These are phyloP conservation scores for Globisporangium apiculatum DNA, from an alignment of 352 stramenopile genomes.

Conservation along the genomic window DNA sequence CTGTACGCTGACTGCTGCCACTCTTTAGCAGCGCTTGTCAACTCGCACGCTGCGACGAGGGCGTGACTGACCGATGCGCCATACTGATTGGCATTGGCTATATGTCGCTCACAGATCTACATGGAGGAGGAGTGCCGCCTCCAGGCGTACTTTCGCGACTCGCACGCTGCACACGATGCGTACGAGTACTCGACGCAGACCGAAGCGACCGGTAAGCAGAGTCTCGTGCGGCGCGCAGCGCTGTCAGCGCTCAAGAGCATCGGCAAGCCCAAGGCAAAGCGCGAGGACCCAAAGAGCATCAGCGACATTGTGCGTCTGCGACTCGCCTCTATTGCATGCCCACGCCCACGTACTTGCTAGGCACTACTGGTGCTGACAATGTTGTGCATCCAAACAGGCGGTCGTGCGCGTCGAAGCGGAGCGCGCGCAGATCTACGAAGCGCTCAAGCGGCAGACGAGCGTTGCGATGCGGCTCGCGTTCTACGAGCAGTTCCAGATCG, in stretches of 20 bases:
- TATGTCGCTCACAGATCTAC: slow-evolving; percentile 32
- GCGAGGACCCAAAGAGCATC: slow-evolving; percentile 16
- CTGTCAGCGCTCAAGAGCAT: slow-evolving; percentile 21
- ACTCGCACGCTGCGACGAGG: too few relatives aligned
- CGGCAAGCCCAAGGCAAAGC: slow-evolving; percentile 17
- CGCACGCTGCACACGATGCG: slow-evolving; percentile 24
- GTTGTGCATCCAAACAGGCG: slow-evolving; percentile 20
- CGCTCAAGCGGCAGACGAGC: slow-evolving; percentile 43
- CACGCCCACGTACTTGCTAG: background rate
- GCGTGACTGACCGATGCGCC: too few relatives aligned
- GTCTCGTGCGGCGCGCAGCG: slow-evolving; percentile 10
- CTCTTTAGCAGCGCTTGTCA: too few relatives aligned
- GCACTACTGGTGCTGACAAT: background rate
- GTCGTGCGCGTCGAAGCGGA: slow-evolving; percentile 49
- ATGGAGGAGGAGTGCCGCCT: slow-evolving; percentile 54
- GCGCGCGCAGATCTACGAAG: slow-evolving; percentile 41
- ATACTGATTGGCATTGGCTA: too few relatives aligned
- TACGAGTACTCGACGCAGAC: slow-evolving; percentile 35
- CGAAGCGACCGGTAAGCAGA: slow-evolving; percentile 13
- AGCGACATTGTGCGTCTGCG: slow-evolving; percentile 19
- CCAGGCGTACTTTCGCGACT: slow-evolving; percentile 29
- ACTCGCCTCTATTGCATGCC: too few relatives aligned
- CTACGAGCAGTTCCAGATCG: slow-evolving; percentile 63
- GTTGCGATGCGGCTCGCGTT: slow-evolving; percentile 32
- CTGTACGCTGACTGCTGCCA: too few relatives aligned